Conservation (phyloP, 2,329 filamentous ascomycete genomes). For the Claviceps cyperi region DNA sequence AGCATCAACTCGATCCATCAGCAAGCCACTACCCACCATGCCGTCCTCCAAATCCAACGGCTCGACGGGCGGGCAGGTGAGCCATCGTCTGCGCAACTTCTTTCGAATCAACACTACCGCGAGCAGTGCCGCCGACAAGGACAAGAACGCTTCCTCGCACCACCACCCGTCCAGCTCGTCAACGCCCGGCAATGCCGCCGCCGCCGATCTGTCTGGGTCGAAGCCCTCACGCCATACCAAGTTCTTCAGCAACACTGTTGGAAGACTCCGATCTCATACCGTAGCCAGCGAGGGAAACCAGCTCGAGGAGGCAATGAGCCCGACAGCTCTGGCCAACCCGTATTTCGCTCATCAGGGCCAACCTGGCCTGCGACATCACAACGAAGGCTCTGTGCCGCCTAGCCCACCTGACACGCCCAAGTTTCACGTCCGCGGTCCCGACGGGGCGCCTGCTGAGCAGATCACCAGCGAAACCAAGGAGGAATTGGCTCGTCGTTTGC, state of each 20-base stretch:
- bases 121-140: constrained; percentile 22
- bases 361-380: constrained; percentile 84
- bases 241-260: constrained; percentile 75
- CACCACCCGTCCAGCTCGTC: constrained; percentile 1
- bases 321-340: constrained; percentile 86
- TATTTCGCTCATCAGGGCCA: constrained; percentile 96
- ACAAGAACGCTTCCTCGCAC: constrained; percentile 11
- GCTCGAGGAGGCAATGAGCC: constrained; percentile 77
- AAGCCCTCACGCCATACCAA: constrained; percentile 72
- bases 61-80: constrained; percentile 42
- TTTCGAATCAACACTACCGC: constrained; percentile 48
- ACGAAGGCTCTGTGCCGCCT: constrained; percentile 81
- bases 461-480: constrained; percentile 74
- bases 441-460: constrained; percentile 48
- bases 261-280: constrained; percentile 76
- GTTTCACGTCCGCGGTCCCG: constrained; percentile 56
- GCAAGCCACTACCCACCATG: constrained; percentile 19
- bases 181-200: constrained; percentile 8
- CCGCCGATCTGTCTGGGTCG: constrained; percentile 8
- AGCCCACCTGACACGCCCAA: constrained; percentile 84
- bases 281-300: constrained; percentile 86
- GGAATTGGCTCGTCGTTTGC: constrained; percentile 81
- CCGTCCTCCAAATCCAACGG: constrained; percentile 39
- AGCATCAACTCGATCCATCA: neutral
- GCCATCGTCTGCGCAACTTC: constrained; percentile 56